A percentile compares a stretch with the other conserved stretches of the same genome.
phyloP scores from a whole-genome alignment of 192 early-diverging fungal species.

The Chytriomyces confervae region DNA sequence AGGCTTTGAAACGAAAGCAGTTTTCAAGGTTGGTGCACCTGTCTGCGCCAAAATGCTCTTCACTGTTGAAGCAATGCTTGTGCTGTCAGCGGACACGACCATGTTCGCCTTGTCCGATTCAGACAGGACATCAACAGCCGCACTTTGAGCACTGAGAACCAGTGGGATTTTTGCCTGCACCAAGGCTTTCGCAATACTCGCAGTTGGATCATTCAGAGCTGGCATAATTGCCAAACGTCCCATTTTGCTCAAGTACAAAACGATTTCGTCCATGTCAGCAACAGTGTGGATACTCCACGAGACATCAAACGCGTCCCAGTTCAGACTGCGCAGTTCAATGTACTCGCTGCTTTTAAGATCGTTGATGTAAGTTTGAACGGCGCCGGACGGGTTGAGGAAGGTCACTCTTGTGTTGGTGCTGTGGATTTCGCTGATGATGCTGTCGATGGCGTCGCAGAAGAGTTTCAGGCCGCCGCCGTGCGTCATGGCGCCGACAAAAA shows the following conservation, averaged over 20 bases:
- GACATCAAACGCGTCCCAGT: slow-evolving; percentile 45
- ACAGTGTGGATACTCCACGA: slow-evolving; percentile 28
- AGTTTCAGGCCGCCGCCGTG: slow-evolving; percentile 41
- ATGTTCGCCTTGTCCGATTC: slow-evolving; percentile 22
- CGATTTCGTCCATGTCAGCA: slow-evolving; percentile 24
- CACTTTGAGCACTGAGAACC: slow-evolving; percentile 29
- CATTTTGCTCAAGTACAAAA: slow-evolving; percentile 23
- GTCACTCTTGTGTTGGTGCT: slow-evolving; percentile 29
- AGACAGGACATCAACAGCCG: slow-evolving; percentile 35
- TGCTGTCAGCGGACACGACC: slow-evolving; percentile 15
- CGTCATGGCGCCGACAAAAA: slow-evolving; percentile 44
- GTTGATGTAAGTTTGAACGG: slow-evolving; percentile 16
- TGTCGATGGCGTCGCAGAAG: slow-evolving; percentile 51
- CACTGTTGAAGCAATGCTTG: slow-evolving; percentile 15
- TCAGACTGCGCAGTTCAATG: slow-evolving; percentile 38
- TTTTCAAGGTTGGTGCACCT: background rate
- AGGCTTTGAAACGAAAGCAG: background rate
- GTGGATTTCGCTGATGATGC: slow-evolving; percentile 4
- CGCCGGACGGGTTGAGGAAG: slow-evolving; percentile 35
- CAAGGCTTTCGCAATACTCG: slow-evolving; percentile 28
- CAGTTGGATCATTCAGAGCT: slow-evolving; percentile 35
- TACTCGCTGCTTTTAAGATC: slow-evolving; percentile 48
- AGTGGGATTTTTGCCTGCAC: slow-evolving; percentile 33
- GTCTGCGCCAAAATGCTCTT: background rate
- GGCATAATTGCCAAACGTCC: slow-evolving; percentile 40